These are phyloP conservation scores for Lobulomyces angularis DNA, from an alignment of 192 early-diverging fungal species.

Conservation along the genomic window DNA sequence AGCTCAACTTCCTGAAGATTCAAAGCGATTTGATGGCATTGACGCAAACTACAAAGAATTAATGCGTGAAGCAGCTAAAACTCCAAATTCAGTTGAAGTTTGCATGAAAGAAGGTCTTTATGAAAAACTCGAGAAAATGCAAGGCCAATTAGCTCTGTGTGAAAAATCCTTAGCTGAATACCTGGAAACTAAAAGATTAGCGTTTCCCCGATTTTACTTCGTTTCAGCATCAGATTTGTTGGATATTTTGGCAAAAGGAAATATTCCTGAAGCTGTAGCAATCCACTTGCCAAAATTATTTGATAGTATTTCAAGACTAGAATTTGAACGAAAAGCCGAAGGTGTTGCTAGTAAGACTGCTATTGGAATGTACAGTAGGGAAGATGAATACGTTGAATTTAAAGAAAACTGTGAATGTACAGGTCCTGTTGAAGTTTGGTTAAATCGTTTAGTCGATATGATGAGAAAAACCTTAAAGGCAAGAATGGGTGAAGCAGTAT, in stretches of 20 bases:
- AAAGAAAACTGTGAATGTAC: slow-evolving; percentile 43
- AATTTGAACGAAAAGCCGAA: slow-evolving; percentile 30
- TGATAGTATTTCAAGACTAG: slow-evolving; percentile 39
- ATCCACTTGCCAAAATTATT: slow-evolving; percentile 49
- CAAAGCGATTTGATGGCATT: slow-evolving; percentile 46
- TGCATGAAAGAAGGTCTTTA: slow-evolving; percentile 45
- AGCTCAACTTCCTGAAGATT: slow-evolving; percentile 52
- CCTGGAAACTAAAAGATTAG: slow-evolving; percentile 49
- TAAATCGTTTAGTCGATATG: slow-evolving; percentile 42
- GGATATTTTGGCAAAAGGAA: slow-evolving; percentile 55
- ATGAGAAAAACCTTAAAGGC: slow-evolving; percentile 44
- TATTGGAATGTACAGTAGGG: slow-evolving; percentile 47
- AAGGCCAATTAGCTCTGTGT: slow-evolving; percentile 47
- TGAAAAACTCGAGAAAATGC: slow-evolving; percentile 38
- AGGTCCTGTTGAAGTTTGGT: slow-evolving; percentile 52
- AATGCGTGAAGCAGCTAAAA: slow-evolving; percentile 41
- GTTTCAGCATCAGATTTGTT: slow-evolving; percentile 49
- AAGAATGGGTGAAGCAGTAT: slow-evolving; percentile 40
- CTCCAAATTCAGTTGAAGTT: slow-evolving; percentile 44
- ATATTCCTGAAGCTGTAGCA: slow-evolving; percentile 44
- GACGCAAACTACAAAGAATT: slow-evolving; percentile 44
- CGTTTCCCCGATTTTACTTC: slow-evolving; percentile 56
- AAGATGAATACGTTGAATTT: slow-evolving; percentile 51
- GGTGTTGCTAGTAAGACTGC: slow-evolving; percentile 43
- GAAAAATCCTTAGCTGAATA: slow-evolving; percentile 57